Evolutionary conservation across 176 grass and related monocot species (phyloP).

Genomic region (Calamus simplicifolius): DNA sequence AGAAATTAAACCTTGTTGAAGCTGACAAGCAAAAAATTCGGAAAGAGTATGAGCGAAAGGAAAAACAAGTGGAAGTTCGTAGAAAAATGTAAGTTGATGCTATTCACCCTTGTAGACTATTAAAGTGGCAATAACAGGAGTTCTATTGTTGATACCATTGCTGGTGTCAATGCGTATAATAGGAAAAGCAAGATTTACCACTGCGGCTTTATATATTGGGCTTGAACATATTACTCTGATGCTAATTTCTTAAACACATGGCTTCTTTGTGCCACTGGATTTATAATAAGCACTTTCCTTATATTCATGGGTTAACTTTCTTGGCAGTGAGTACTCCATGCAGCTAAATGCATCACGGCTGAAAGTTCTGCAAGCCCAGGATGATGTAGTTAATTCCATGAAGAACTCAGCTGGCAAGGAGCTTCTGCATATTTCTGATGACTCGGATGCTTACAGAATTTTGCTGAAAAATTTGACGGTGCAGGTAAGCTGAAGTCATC

Average conservation of each 20-base stretch:
- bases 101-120: too few species aligned
- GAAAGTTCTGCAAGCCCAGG: constrained; percentile 16
- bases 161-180: too few species aligned
- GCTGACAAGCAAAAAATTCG: constrained; percentile 12
- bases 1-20: constrained; percentile 6
- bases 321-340: constrained; percentile 18
- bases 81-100: constrained; percentile 4
- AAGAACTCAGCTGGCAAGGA: constrained; percentile 8
- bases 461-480: constrained; percentile 7
- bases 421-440: neutral
- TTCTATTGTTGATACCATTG: too few species aligned
- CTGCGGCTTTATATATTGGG: too few species aligned
- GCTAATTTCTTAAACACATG: too few species aligned
- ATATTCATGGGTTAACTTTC: neutral
- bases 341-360: constrained; percentile 18
- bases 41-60: constrained; percentile 9
- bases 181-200: too few species aligned
- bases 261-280: too few species aligned
- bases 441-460: neutral
- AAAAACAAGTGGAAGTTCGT: constrained; percentile 8
- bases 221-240: too few species aligned
- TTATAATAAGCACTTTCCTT: neutral
- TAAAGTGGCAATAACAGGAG: too few species aligned
- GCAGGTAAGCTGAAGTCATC: neutral
- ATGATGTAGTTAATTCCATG: constrained; percentile 17